phyloP scores from a whole-genome alignment of 2,329 filamentous ascomycete species.

The Colletotrichum gigasporum region DNA sequence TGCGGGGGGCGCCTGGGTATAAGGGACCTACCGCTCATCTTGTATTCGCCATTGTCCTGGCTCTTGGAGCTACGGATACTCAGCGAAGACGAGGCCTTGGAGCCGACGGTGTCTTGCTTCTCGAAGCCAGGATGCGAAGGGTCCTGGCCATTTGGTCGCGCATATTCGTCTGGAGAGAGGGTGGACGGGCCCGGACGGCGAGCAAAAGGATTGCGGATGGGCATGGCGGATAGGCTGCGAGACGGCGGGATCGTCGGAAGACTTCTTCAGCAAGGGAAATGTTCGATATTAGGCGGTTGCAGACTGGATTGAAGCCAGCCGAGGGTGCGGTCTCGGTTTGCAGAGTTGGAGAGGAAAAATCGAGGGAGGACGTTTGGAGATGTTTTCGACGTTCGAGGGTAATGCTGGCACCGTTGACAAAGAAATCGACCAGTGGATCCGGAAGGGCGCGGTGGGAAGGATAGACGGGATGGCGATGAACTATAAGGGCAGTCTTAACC shows the following conservation, averaged over 20 bases:
- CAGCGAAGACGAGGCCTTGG: slow-evolving; percentile 69
- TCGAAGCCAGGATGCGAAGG: slow-evolving; percentile 64
- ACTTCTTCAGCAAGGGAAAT: not conserved
- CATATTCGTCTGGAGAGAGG: slow-evolving; percentile 62
- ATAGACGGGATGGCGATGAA: slow-evolving; percentile 23
- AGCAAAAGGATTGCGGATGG: slow-evolving; percentile 78
- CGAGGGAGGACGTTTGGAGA: slow-evolving; percentile 4
- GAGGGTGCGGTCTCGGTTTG: not conserved
- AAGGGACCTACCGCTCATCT: slow-evolving; percentile 75
- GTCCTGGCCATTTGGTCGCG: slow-evolving; percentile 52
- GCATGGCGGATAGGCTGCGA: slow-evolving; percentile 55
- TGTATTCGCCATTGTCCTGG: slow-evolving; percentile 76
- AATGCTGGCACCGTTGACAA: slow-evolving; percentile 20
- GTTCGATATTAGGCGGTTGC: not conserved
- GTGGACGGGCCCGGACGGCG: slow-evolving; percentile 62
- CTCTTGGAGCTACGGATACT: slow-evolving; percentile 69
- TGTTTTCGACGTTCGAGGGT: slow-evolving; percentile 19
- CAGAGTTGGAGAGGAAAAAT: not conserved
- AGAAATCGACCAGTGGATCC: slow-evolving; percentile 21
- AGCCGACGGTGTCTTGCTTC: slow-evolving; percentile 69
- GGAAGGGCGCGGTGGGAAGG: slow-evolving; percentile 10
- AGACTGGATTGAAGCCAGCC: not conserved
- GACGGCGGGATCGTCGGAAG: not conserved
- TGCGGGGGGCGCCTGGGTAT: slow-evolving; percentile 9
- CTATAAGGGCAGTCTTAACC: slow-evolving; percentile 21